Conservation (phyloP, 208 protist genomes). For the Naegleria lovaniensis region DNA sequence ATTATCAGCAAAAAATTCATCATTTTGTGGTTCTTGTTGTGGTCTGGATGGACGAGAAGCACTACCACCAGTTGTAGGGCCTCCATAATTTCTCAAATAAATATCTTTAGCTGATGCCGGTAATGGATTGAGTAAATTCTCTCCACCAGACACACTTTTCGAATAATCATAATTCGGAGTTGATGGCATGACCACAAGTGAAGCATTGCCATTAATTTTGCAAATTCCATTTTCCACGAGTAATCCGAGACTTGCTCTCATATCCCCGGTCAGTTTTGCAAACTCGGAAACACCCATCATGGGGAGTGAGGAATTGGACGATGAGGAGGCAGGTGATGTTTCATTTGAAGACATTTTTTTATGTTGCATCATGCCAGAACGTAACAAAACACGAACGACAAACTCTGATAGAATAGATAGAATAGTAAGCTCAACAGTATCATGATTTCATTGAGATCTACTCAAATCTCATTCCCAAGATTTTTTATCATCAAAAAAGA, state of each 20-base stretch:
- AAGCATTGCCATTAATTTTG: conserved; percentile 10
- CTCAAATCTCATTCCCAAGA: too few relatives aligned
- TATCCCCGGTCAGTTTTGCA: neutral
- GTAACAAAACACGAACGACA: too few relatives aligned
- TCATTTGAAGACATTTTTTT: too few relatives aligned
- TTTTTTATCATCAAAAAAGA: neutral
- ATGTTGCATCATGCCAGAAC: too few relatives aligned
- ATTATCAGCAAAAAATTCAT: conserved; percentile 27
- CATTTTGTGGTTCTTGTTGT: neutral
- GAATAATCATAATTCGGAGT: neutral
- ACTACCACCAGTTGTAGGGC: neutral
- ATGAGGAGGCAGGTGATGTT: too few relatives aligned
- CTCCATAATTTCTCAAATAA: neutral
- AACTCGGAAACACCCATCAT: neutral
- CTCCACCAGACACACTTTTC: neutral
- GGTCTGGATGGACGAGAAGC: neutral
- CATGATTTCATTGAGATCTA: too few relatives aligned
- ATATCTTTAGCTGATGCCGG: neutral
- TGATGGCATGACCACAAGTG: neutral
- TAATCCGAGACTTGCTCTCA: neutral
- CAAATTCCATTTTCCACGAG: conserved; percentile 20
- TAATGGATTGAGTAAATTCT: neutral
- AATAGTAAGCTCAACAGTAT: too few relatives aligned
- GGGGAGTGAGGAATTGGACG: too few relatives aligned
- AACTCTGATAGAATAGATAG: too few relatives aligned